These are phyloP conservation scores for Pneumocystis sp. DNA, from an alignment of 1,139 yeast species.

Conservation along the genomic window DNA sequence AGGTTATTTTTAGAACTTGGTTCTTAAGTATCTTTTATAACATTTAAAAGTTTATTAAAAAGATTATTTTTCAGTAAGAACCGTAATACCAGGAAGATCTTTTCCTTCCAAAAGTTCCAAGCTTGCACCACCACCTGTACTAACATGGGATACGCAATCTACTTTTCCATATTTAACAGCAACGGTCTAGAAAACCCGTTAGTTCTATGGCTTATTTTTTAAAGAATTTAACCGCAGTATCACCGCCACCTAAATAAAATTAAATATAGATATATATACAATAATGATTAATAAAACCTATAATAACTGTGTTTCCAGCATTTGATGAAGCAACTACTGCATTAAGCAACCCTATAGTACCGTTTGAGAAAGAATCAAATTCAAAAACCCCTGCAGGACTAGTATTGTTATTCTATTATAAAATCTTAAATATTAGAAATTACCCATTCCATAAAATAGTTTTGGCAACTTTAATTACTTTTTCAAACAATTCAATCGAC, in stretches of 20 bases:
- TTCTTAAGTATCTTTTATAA: too few species aligned
- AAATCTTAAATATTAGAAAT: conserved; percentile 8
- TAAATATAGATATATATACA: background rate
- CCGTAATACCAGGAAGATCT: conserved; percentile 90
- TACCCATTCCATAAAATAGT: conserved; percentile 94
- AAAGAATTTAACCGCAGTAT: background rate
- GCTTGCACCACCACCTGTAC: conserved; percentile 99
- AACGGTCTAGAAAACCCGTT: conserved; percentile 33
- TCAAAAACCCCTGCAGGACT: conserved; percentile 95
- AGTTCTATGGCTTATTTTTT: background rate
- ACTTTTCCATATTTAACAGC: conserved; percentile 94
- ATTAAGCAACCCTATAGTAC: conserved; percentile 78
- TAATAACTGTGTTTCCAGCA: conserved; percentile 75
- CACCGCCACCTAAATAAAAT: background rate
- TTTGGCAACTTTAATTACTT: conserved; percentile 76
- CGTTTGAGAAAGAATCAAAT: conserved; percentile 74
- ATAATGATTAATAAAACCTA: conserved; percentile 30
- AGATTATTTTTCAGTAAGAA: conserved; percentile 54
- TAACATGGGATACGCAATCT: conserved; percentile 88
- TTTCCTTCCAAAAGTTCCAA: conserved; percentile 95
- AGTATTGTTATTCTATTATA: background rate
- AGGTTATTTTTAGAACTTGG: too few species aligned
- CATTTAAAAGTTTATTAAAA: background rate
- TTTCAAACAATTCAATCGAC: conserved; percentile 59
- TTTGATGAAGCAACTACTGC: conserved; percentile 75